Evolutionary conservation across 164 flowering plant species (phyloP).

Genomic region (Chimonanthus praecox): DNA sequence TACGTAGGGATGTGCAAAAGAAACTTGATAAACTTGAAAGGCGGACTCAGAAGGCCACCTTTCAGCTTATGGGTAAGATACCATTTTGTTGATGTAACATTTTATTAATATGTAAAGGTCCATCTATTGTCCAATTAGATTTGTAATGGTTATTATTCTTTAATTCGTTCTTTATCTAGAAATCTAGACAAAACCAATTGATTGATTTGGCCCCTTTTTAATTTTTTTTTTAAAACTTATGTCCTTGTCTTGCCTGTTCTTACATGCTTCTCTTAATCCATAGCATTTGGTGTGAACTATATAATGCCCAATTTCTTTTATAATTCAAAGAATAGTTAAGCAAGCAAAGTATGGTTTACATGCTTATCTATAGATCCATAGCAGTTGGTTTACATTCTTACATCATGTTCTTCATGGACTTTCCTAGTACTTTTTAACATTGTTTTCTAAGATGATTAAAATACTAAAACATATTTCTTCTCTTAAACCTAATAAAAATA

Average conservation of each 20-base stretch:
- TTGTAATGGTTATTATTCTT: no score
- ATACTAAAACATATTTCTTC: no score
- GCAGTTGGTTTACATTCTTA: no score
- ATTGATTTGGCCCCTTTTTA: background rate
- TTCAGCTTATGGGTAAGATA: constrained; percentile 61
- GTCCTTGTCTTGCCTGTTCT: background rate
- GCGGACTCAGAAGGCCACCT: constrained; percentile 80
- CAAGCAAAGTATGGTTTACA: no score
- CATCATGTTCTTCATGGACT: no score
- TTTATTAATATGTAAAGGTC: background rate
- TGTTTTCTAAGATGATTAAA: no score
- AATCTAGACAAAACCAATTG: background rate
- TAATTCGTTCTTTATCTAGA: background rate
- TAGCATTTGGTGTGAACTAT: background rate
- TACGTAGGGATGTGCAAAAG: constrained; percentile 86
- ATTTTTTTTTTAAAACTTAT: no score
- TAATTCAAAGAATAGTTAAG: no score
- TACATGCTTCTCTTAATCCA: background rate
- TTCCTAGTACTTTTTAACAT: no score
- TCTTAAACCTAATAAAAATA: no score
- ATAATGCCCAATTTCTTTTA: background rate
- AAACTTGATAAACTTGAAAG: constrained; percentile 89
- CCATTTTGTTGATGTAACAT: background rate
- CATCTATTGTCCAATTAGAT: background rate
- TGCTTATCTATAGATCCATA: no score